These are phyloP conservation scores for Remersonia thermophila DNA, from an alignment of 2,329 filamentous ascomycete species.

Conservation along the genomic window DNA sequence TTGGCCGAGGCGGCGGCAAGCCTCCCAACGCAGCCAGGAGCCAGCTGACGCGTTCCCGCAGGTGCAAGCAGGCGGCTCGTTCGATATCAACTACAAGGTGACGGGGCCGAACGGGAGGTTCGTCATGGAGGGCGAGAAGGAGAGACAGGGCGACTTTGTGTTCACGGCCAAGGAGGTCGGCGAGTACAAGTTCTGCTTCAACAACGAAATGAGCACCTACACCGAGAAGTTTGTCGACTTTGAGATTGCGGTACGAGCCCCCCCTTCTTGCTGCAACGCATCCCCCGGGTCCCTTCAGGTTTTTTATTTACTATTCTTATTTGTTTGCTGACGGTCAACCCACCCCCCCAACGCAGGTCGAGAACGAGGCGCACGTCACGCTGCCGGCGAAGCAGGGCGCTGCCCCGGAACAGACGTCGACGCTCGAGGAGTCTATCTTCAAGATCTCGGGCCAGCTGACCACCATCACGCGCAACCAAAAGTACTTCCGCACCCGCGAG, in stretches of 20 bases:
- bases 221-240: constrained; percentile 97
- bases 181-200: constrained; percentile 96
- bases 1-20: constrained; percentile 26
- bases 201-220: constrained; percentile 96
- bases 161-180: constrained; percentile 82
- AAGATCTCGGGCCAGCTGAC: constrained; percentile 88
- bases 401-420: constrained; percentile 75
- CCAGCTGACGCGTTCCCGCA: constrained; percentile 6
- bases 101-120: constrained; percentile 68
- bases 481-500: constrained; percentile 97
- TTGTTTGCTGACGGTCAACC: constrained; percentile 11
- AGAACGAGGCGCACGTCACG: constrained; percentile 73
- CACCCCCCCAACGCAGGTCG: constrained; percentile 49
- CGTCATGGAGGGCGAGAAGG: constrained; percentile 78
- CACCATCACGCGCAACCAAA: constrained; percentile 92
- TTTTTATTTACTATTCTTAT: no score
- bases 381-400: constrained; percentile 83
- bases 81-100: constrained; percentile 91
- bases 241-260: constrained; percentile 70
- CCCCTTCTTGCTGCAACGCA: neutral
- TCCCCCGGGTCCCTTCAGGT: neutral
- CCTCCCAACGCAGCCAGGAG: neutral
- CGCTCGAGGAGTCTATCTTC: constrained; percentile 86
- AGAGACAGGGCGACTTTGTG: constrained; percentile 92
- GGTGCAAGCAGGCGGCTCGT: constrained; percentile 88